phyloP scores from a whole-genome alignment of 441 rosid species.

The Adansonia grandidieri region DNA sequence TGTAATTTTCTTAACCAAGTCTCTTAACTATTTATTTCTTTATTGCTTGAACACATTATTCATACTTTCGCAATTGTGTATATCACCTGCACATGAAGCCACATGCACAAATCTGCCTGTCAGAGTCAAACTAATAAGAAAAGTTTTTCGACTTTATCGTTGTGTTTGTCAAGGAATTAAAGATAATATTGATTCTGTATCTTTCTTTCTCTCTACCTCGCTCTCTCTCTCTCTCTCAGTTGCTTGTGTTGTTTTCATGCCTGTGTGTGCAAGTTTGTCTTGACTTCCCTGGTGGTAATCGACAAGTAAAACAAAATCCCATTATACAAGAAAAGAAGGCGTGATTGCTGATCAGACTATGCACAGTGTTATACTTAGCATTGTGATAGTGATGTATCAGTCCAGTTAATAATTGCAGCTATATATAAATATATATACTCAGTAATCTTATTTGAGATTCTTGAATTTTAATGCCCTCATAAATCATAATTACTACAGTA shows the following conservation, averaged over 20 bases:
- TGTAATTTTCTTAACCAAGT: neutral
- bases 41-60: slow-evolving; percentile 6
- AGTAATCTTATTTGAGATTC: neutral
- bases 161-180: slow-evolving; percentile 3
- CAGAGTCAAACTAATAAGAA: slow-evolving; percentile 10
- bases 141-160: slow-evolving; percentile 8
- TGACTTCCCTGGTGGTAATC: slow-evolving; percentile 24
- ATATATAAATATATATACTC: neutral
- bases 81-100: slow-evolving; percentile 5
- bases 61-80: neutral
- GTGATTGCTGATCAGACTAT: slow-evolving; percentile 22
- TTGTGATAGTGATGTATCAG: slow-evolving; percentile 11
- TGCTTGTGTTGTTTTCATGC: slow-evolving; percentile 23
- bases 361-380: neutral
- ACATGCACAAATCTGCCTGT: slow-evolving; percentile 15
- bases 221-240: neutral
- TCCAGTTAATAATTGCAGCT: neutral
- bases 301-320: slow-evolving; percentile 24
- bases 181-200: neutral
- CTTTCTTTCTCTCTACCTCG: neutral
- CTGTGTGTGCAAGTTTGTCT: slow-evolving; percentile 25
- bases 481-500: no score
- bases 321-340: slow-evolving; percentile 27
- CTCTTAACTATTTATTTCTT: no score
- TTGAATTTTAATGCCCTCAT: slow-evolving; percentile 3